A percentile compares a stretch with the other conserved stretches of the same genome.
Evolutionary conservation across 225 moss, liverwort and hornwort species (phyloP).

Genomic region (Pleurozium schreberi): DNA sequence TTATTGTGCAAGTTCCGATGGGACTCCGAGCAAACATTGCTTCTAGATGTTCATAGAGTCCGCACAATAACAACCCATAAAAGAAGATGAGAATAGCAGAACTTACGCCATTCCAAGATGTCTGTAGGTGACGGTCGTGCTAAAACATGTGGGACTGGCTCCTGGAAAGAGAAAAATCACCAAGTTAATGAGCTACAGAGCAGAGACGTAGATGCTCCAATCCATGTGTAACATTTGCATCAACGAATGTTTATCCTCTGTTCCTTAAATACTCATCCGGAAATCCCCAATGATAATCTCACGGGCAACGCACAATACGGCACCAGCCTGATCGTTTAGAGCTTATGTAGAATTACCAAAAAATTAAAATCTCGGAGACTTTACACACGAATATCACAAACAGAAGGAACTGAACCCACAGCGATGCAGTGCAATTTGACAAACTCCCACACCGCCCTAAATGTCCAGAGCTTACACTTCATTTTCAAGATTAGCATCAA

Average conservation of each 20-base stretch:
- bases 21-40: not conserved
- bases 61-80: not conserved
- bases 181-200: not conserved
- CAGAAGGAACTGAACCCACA: not conserved
- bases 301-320: not conserved
- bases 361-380: not conserved
- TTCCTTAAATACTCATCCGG: not conserved
- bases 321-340: not conserved
- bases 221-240: not conserved
- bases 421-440: not conserved
- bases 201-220: not conserved
- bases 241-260: not conserved
- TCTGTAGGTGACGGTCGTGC: constrained; percentile 91
- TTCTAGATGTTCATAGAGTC: not conserved
- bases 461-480: not conserved
- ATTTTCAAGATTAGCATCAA: not conserved
- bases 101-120: constrained; percentile 99
- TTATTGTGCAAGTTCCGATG: not conserved
- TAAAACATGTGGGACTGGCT: constrained; percentile 86
- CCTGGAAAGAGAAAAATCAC: constrained; percentile 36
- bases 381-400: not conserved
- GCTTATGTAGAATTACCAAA: not conserved
- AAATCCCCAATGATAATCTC: not conserved
- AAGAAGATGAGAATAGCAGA: not conserved
- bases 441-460: not conserved